phyloP scores from a whole-genome alignment of 345 rosid species.

The Eucalyptus fibrosa region DNA sequence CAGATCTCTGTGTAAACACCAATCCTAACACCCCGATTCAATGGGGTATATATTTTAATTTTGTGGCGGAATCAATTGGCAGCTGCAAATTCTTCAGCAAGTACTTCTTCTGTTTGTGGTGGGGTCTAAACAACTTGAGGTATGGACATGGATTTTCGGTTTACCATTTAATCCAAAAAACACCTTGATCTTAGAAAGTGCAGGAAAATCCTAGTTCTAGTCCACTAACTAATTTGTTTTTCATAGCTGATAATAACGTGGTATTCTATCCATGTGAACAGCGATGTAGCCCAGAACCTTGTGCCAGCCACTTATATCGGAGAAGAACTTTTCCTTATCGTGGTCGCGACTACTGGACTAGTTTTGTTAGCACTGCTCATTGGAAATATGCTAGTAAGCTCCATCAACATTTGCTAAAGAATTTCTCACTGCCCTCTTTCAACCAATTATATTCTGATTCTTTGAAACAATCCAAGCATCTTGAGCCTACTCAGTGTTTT shows the following conservation, averaged over 20 bases:
- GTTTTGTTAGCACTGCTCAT: conserved; percentile 53
- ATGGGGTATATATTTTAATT: conserved; percentile 6
- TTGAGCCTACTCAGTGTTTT: neutral
- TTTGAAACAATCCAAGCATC: neutral
- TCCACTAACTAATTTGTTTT: neutral
- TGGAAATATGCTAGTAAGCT: conserved; percentile 51
- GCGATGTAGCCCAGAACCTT: conserved; percentile 33
- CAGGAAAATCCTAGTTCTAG: neutral
- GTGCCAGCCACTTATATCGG: conserved; percentile 14
- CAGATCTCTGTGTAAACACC: conserved; percentile 2
- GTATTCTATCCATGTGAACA: conserved; percentile 3
- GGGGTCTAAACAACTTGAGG: conserved; percentile 39
- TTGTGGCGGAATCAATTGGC: neutral
- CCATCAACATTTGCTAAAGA: neutral
- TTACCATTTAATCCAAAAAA: neutral
- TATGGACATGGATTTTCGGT: neutral
- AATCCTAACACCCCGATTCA: neutral
- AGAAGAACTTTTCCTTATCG: conserved; percentile 43
- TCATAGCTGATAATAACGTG: neutral
- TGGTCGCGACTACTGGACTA: conserved; percentile 38
- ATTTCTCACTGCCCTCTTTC: neutral
- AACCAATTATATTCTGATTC: neutral
- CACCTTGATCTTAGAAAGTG: neutral
- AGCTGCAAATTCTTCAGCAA: conserved; percentile 13
- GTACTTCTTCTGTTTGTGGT: conserved; percentile 32